Percentiles rank a stretch among this genome's conserved stretches.
phyloP scores from a whole-genome alignment of 2,329 filamentous ascomycete species.

The Microsporum audouinii region DNA sequence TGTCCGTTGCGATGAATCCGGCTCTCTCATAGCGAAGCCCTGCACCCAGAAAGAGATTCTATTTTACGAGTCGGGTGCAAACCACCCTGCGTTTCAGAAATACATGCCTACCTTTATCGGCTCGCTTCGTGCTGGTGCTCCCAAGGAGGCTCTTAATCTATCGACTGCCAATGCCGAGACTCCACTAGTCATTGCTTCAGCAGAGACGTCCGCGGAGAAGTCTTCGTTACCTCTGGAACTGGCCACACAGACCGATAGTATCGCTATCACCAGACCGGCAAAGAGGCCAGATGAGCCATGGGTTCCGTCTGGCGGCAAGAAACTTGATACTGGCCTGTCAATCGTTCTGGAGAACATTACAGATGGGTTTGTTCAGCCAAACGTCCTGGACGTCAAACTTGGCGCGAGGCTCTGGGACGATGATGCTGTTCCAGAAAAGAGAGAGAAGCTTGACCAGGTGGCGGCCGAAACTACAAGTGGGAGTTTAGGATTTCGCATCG shows the following conservation, averaged over 20 bases:
- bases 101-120: slow-evolving; percentile 82
- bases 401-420: slow-evolving; percentile 80
- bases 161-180: slow-evolving; percentile 18
- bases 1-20: slow-evolving; percentile 71
- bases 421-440: slow-evolving; percentile 46
- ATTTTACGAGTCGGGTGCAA: slow-evolving; percentile 70
- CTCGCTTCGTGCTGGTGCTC: slow-evolving; percentile 56
- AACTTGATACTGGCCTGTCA: slow-evolving; percentile 62
- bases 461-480: slow-evolving; percentile 48
- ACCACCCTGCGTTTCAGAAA: slow-evolving; percentile 61
- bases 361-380: slow-evolving; percentile 68
- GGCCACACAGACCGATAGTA: slow-evolving; percentile 18
- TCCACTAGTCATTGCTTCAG: slow-evolving; percentile 14
- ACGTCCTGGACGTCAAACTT: slow-evolving; percentile 88
- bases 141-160: slow-evolving; percentile 26
- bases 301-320: slow-evolving; percentile 47
- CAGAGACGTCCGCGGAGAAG: slow-evolving; percentile 13
- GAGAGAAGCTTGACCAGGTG: slow-evolving; percentile 48
- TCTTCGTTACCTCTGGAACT: slow-evolving; percentile 16
- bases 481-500: slow-evolving; percentile 52
- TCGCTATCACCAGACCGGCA: slow-evolving; percentile 18
- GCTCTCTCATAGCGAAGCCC: slow-evolving; percentile 85
- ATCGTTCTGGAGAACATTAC: slow-evolving; percentile 80
- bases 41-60: slow-evolving; percentile 74
- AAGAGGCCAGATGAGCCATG: slow-evolving; percentile 24